These are phyloP conservation scores for Globisporangium rhizosaccharum DNA, from an alignment of 352 stramenopile species.

Conservation along the genomic window DNA sequence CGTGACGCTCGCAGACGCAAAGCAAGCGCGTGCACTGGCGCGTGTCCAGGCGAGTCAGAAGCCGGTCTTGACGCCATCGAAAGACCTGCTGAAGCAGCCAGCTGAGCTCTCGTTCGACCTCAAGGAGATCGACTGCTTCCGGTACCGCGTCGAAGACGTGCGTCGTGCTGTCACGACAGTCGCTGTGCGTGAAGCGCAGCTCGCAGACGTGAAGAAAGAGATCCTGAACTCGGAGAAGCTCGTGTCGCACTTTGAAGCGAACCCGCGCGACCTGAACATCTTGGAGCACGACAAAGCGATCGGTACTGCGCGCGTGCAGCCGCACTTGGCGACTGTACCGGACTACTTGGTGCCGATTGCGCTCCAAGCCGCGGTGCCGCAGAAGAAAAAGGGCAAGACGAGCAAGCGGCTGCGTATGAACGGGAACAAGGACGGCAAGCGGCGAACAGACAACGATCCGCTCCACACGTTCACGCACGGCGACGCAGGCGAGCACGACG, in stretches of 20 bases:
- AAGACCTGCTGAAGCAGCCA: slow-evolving; percentile 90
- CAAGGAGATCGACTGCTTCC: slow-evolving; percentile 97
- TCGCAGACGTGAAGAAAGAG: slow-evolving; percentile 96
- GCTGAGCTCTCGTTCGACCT: slow-evolving; percentile 96
- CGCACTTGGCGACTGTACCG: slow-evolving; percentile 94
- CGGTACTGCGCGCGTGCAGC: slow-evolving; percentile 90
- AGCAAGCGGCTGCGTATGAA: slow-evolving; percentile 60
- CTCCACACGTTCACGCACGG: slow-evolving; percentile 91
- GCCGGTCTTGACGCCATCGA: slow-evolving; percentile 61
- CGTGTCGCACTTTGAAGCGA: slow-evolving; percentile 95
- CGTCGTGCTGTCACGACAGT: slow-evolving; percentile 92
- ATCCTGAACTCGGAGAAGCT: slow-evolving; percentile 98
- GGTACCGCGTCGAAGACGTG: slow-evolving; percentile 96
- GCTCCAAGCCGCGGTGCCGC: slow-evolving; percentile 84
- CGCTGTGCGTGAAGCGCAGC: slow-evolving; percentile 92
- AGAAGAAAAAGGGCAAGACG: slow-evolving; percentile 81
- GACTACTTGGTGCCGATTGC: slow-evolving; percentile 97
- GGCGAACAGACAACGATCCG: slow-evolving; percentile 94
- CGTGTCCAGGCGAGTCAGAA: slow-evolving; percentile 93
- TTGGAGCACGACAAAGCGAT: slow-evolving; percentile 96
- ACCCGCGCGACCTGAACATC: slow-evolving; percentile 93
- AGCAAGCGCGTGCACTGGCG: slow-evolving; percentile 81
- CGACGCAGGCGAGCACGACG: slow-evolving; percentile 44
- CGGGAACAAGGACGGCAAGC: slow-evolving; percentile 60
- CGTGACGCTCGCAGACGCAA: slow-evolving; percentile 72